Evolutionary conservation across 148 eudicot genomes (phyloP).

Genomic region (Mesembryanthemum crystallinum): DNA sequence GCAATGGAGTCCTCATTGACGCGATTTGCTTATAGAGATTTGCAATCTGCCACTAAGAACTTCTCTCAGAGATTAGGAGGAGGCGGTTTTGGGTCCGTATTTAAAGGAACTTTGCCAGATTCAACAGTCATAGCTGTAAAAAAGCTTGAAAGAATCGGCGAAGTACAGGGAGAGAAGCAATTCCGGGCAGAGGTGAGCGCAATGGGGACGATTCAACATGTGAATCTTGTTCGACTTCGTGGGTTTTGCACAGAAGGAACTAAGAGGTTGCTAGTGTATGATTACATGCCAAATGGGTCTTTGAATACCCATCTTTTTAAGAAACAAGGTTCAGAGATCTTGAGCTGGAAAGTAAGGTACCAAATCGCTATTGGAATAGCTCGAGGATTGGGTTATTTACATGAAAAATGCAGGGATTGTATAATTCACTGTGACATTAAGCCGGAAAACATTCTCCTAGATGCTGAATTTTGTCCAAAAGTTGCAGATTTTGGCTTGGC

Average conservation of each 20-base stretch:
- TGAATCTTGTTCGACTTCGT: conserved; percentile 58
- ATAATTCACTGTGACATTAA: conserved; percentile 72
- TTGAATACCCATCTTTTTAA: conserved; percentile 46
- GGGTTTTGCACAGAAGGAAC: conserved; percentile 60
- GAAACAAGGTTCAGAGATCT: conserved; percentile 11
- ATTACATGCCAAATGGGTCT: conserved; percentile 57
- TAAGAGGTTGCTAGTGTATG: conserved; percentile 50
- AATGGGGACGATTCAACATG: conserved; percentile 64
- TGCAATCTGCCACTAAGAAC: conserved; percentile 54
- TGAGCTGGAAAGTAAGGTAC: conserved; percentile 50
- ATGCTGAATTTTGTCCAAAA: conserved; percentile 42
- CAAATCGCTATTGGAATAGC: conserved; percentile 46
- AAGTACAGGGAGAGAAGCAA: conserved; percentile 55
- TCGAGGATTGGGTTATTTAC: conserved; percentile 42
- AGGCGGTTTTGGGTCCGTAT: conserved; percentile 71
- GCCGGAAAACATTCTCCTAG: conserved; percentile 62
- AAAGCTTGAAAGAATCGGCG: conserved; percentile 48
- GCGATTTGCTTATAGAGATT: conserved; percentile 47
- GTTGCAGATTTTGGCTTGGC: conserved; percentile 67
- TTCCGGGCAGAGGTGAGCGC: conserved; percentile 66
- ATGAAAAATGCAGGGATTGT: conserved; percentile 54
- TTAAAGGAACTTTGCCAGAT: conserved; percentile 56
- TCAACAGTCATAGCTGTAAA: conserved; percentile 54
- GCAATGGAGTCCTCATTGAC: conserved; percentile 44
- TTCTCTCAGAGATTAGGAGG: conserved; percentile 59